Evolutionary conservation across 768 basidiomycete genomes (phyloP).

Genomic region (Termitomyces sp.): DNA sequence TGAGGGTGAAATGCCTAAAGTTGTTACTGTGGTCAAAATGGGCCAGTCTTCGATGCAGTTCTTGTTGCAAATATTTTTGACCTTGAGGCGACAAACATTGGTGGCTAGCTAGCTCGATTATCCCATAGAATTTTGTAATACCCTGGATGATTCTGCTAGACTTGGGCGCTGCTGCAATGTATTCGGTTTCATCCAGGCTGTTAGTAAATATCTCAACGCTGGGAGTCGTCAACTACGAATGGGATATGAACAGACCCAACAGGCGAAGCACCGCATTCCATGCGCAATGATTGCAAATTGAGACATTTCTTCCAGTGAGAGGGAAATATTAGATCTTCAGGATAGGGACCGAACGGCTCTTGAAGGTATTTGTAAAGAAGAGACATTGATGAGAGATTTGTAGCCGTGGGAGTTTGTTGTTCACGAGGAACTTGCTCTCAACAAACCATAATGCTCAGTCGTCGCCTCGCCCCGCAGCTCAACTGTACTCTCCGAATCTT

Average conservation of each 20-base stretch:
- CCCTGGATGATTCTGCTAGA: conserved; percentile 15
- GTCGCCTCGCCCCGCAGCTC: conserved; percentile 28
- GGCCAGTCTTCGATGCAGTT: conserved; percentile 35
- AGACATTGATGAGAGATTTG: conserved; percentile 7
- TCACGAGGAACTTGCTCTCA: background rate
- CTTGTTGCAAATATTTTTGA: conserved; percentile 30
- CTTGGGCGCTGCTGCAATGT: conserved; percentile 21
- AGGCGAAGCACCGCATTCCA: conserved; percentile 13
- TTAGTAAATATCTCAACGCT: background rate
- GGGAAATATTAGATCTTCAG: conserved; percentile 21
- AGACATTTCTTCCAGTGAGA: conserved; percentile 8
- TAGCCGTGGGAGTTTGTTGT: conserved; percentile 8
- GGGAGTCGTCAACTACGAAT: background rate
- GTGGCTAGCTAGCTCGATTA: conserved; percentile 38
- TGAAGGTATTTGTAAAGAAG: conserved; percentile 14
- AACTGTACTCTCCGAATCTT: conserved; percentile 23
- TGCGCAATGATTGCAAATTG: conserved; percentile 5
- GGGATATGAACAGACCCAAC: conserved; percentile 13
- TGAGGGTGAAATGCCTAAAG: conserved; percentile 26
- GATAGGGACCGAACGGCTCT: conserved; percentile 26
- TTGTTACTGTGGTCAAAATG: conserved; percentile 10
- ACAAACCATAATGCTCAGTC: conserved; percentile 30
- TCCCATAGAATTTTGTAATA: conserved; percentile 45
- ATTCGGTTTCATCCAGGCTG: conserved; percentile 47
- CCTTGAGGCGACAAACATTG: conserved; percentile 48